Evolutionary conservation across 805 yeast genomes (phyloP), one percentile per base, ranked within the genome.

Genomic region (Citeromyces matritensis): DNA sequence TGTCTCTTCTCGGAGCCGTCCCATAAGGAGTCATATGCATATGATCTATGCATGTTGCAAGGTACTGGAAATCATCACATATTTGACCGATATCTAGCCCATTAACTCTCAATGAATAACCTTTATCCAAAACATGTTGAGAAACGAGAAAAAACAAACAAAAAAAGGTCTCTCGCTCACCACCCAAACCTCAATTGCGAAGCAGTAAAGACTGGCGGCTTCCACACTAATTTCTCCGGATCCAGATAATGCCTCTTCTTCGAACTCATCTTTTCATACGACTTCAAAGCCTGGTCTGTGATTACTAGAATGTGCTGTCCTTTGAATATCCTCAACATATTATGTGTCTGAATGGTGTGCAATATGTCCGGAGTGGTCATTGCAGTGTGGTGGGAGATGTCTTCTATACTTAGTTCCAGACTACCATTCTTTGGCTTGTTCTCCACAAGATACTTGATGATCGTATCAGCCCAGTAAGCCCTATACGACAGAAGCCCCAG

Each of bases 341-440:
- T 86, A 47, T 85, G 61, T 2, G 95, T 83, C 43, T 91, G 91
- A 34, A 94, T 67, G 0, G 98, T 91, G 50, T 91, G 96, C 30
- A 91, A 57, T 32, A 91, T 83, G 54, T 91, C 98, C 2, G 94
- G 81, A 2, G 97, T 85, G 8, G 98, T 91, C 95, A 91, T 88
- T 9, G 96, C 71, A 0, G 97, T 83, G 31, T 73, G 55, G 9
- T 76, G 60, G 23, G 95, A 78, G 11, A 91, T 79, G 42, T 88
- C 97, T 45, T 91, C 98, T 34, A 91, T 85, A 30, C 65, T 55
- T 23, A 63, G 63, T 37, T 78, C 84, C n/a, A n/a, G n/a, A n/a
- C n/a, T n/a, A n/a, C n/a, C n/a, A n/a, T n/a, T n/a, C n/a, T n/a
- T n/a, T 10, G 62, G 55, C 1, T 41, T 34, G 34, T 60, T 62